Base-by-base conservation (phyloP, 2,329 filamentous ascomycete species). In the Ophiognomonia clavigignenti-juglandacearum region DNA sequence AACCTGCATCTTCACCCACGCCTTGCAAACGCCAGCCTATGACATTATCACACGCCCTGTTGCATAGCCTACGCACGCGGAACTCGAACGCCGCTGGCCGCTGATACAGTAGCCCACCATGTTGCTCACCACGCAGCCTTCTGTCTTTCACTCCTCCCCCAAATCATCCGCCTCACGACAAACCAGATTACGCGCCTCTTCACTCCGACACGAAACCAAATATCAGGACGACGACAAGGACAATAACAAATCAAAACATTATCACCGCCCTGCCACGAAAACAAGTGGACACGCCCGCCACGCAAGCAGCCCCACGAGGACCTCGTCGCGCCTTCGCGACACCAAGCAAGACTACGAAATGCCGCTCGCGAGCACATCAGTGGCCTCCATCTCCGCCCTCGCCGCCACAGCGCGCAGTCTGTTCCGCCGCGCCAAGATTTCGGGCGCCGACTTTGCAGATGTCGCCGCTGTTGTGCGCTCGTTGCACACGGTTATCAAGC, bases 361-460 rank as follows among this genome's bases (percentile, higher is more conserved):
- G 62, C 61, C 57, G 35, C 52, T 50, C 46, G 52, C 56, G 43
- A 53, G 51, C 53, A 56, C 56, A 19, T 57, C 62, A 50, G 60
- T 68, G 48, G 64, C 69, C 47, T 69, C 73, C 55, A 75, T 83
- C 61, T 75, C 80, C 59, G 69, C 69, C 40, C 69, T 79, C 57
- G 77, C 79, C 60, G 70, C 70, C 48, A 75, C 76, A 56, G 77
- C 78, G 39, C 72, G 74, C 39, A 70, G 71, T 40, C 68, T 83
- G 14, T 80, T 77, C 58, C 69, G 75, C 43, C 75, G 76, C 50
- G 71, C 74, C 43, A 73, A 73, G 53, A 65, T 69, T 22, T 69
- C 73, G 3, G 69, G 72, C 14, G 63, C 69, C 3, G 68, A 74
- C 35, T 77, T 80, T 48, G 67, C 67, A 45, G 69, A 74, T 37